phyloP scores from a whole-genome alignment of 1,139 yeast species.

The Suhomyces yuchorum region DNA sequence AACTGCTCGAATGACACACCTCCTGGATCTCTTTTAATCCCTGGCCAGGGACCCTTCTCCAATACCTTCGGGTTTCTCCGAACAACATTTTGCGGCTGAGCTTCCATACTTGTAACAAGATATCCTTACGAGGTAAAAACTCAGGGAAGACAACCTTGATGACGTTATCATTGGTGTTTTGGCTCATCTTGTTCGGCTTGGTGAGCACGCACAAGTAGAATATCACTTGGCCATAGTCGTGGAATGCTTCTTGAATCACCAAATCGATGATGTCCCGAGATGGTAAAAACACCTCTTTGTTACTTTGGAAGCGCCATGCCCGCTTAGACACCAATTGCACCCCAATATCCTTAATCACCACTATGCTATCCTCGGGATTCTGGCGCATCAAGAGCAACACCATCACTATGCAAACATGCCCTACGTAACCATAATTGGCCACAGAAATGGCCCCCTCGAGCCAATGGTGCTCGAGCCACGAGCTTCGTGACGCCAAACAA shows the following conservation, averaged over 20 bases:
- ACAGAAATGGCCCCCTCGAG: neutral
- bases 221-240: conserved; percentile 59
- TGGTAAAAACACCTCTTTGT: conserved; percentile 46
- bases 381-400: conserved; percentile 21
- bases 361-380: conserved; percentile 35
- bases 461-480: neutral
- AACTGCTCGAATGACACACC: neutral
- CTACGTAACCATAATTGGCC: neutral
- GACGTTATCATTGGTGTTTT: conserved; percentile 26
- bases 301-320: conserved; percentile 31
- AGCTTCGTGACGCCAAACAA: neutral
- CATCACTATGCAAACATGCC: conserved; percentile 15
- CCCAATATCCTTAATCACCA: conserved; percentile 42
- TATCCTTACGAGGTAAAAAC: conserved; percentile 47
- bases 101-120: conserved; percentile 43
- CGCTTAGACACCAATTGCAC: conserved; percentile 34
- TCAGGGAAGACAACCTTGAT: conserved; percentile 54
- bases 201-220: conserved; percentile 61
- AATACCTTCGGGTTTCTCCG: conserved; percentile 39
- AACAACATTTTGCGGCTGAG: conserved; percentile 41
- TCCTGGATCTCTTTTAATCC: conserved; percentile 29
- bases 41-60: conserved; percentile 49
- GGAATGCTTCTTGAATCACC: conserved; percentile 69
- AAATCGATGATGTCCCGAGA: conserved; percentile 56
- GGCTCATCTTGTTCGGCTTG: conserved; percentile 23